phyloP scores from a whole-genome alignment of 768 basidiomycete species.

The Phaffia australis region DNA sequence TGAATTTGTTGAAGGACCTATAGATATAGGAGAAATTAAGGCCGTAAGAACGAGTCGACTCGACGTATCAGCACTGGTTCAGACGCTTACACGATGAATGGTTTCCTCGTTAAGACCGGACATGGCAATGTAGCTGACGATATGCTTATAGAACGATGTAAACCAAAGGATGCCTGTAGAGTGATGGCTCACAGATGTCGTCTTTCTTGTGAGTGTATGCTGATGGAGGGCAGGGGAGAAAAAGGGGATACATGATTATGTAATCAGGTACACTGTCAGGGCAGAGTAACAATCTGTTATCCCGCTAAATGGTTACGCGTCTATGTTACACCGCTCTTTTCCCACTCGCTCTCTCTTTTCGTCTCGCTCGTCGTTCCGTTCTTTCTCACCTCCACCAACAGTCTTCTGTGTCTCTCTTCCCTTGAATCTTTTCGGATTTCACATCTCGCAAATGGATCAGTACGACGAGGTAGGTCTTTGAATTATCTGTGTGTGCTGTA shows the following conservation, averaged over 20 bases:
- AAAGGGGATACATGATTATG: not conserved
- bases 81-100: constrained; percentile 54
- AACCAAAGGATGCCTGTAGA: too few species aligned
- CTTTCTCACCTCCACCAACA: constrained; percentile 20
- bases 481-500: constrained; percentile 15
- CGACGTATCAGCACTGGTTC: not conserved
- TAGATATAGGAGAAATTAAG: constrained; percentile 2
- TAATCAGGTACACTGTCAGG: too few species aligned
- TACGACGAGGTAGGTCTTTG: constrained; percentile 30
- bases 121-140: constrained; percentile 36
- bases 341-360: not conserved
- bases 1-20: constrained; percentile 91
- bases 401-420: constrained; percentile 21
- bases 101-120: constrained; percentile 66
- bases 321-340: too few species aligned
- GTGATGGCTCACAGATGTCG: too few species aligned
- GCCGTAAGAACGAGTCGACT: not conserved
- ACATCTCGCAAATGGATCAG: constrained; percentile 24
- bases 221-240: not conserved
- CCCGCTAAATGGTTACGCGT: too few species aligned
- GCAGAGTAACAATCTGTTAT: too few species aligned
- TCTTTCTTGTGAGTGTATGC: not conserved
- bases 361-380: not conserved
- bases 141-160: too few species aligned
- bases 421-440: constrained; percentile 5